Evolutionary conservation across 164 flowering plant genomes (phyloP).

Genomic region (Platanus orientalis): DNA sequence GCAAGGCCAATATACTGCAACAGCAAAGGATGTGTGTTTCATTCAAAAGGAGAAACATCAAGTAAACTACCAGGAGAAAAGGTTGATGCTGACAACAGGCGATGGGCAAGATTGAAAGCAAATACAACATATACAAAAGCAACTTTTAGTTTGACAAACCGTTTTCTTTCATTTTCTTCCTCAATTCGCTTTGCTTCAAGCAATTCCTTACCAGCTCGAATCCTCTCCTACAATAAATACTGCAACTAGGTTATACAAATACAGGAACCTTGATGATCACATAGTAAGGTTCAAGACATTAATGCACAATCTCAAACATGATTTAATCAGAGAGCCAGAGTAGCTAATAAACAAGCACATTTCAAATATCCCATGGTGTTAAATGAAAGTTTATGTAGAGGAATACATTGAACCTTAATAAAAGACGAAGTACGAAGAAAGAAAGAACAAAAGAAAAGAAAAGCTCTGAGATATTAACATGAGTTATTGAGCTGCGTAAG

Average conservation of each 20-base stretch:
- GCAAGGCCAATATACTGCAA: slow-evolving; percentile 67
- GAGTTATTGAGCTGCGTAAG: no score
- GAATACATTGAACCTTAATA: no score
- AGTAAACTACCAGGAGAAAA: not conserved
- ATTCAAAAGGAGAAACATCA: slow-evolving; percentile 4
- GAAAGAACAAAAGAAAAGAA: no score
- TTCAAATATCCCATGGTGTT: no score
- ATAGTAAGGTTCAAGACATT: not conserved
- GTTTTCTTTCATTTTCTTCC: slow-evolving; percentile 97
- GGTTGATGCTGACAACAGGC: not conserved
- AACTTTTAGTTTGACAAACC: slow-evolving; percentile 41
- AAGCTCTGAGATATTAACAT: no score
- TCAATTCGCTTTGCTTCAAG: slow-evolving; percentile 97
- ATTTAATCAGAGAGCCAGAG: no score
- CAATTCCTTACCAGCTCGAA: slow-evolving; percentile 88
- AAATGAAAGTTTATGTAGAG: no score
- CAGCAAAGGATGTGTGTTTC: slow-evolving; percentile 9
- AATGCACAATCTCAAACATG: not conserved
- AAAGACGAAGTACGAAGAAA: no score
- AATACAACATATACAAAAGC: slow-evolving; percentile 5
- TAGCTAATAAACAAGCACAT: no score
- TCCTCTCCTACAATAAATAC: slow-evolving; percentile 67
- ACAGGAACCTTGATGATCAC: not conserved
- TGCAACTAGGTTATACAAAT: slow-evolving; percentile 4
- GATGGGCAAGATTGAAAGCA: slow-evolving; percentile 2